These are phyloP conservation scores for Elsinoe ampelina DNA, from an alignment of 2,329 filamentous ascomycete genomes.

Conservation along the genomic window DNA sequence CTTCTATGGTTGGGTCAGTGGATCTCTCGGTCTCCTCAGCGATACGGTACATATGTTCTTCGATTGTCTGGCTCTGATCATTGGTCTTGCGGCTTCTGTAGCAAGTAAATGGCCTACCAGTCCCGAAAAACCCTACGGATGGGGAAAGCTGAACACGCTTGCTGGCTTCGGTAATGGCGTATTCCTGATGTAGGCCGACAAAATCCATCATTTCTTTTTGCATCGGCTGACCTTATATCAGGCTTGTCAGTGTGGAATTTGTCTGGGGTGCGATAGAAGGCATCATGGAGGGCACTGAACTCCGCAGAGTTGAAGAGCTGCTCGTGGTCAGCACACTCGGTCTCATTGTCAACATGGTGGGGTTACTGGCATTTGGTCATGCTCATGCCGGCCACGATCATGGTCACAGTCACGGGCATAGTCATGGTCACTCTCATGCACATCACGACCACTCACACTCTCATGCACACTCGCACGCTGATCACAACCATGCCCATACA, in stretches of 20 bases:
- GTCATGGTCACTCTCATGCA: constrained; percentile 39
- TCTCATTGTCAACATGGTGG: constrained; percentile 81
- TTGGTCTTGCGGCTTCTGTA: constrained; percentile 83
- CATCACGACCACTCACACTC: constrained; percentile 27
- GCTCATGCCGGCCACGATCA: constrained; percentile 40
- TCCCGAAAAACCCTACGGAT: constrained; percentile 82
- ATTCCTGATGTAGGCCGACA: constrained; percentile 63
- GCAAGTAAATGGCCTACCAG: constrained; percentile 96
- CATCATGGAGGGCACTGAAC: constrained; percentile 71
- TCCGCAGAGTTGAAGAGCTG: constrained; percentile 75
- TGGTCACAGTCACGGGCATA: constrained; percentile 50
- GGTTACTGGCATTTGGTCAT: constrained; percentile 71
- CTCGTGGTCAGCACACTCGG: constrained; percentile 82
- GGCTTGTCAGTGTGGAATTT: constrained; percentile 90
- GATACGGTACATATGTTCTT: constrained; percentile 99
- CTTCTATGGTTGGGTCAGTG: constrained; percentile 86
- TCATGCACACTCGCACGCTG: constrained; percentile 25
- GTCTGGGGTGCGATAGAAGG: constrained; percentile 89
- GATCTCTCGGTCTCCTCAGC: constrained; percentile 87
- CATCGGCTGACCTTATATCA: constrained; percentile 27
- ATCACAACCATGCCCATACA: constrained; percentile 29
- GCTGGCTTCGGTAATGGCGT: constrained; percentile 96
- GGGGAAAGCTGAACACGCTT: constrained; percentile 92
- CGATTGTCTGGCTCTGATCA: constrained; percentile 83
- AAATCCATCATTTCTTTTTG: not conserved